Evolutionary conservation across 768 basidiomycete species (phyloP).

Genomic region (Naganishia vishniacii): DNA sequence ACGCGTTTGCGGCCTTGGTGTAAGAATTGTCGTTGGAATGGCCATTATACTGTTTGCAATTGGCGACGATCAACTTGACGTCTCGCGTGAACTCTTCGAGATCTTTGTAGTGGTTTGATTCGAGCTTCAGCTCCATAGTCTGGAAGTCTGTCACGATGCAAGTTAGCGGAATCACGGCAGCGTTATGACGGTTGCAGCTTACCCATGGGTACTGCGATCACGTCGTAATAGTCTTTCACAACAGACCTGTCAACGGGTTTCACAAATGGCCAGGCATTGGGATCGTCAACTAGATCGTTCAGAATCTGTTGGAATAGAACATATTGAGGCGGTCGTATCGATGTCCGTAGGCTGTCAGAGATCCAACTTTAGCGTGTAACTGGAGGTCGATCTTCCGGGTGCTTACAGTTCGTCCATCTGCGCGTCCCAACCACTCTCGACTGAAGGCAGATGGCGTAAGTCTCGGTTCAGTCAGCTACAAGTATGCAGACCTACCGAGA

Average conservation of each 20-base stretch:
- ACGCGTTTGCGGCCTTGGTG: conserved; percentile 72
- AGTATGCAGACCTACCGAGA: conserved; percentile 58
- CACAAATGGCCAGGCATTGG: conserved; percentile 80
- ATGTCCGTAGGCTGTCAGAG: conserved; percentile 45
- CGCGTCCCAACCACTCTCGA: conserved; percentile 87
- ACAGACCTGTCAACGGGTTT: conserved; percentile 71
- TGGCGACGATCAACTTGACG: conserved; percentile 77
- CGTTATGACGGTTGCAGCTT: conserved; percentile 45
- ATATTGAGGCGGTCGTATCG: conserved; percentile 55
- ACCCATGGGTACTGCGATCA: conserved; percentile 92
- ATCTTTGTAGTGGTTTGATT: conserved; percentile 72
- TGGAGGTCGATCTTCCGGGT: not conserved
- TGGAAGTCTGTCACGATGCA: conserved; percentile 59
- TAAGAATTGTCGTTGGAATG: conserved; percentile 63
- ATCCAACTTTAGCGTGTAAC: not conserved
- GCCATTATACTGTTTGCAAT: conserved; percentile 82
- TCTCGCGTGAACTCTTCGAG: conserved; percentile 72
- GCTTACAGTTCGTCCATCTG: conserved; percentile 69
- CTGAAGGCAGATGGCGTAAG: conserved; percentile 49
- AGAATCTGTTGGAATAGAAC: conserved; percentile 72
- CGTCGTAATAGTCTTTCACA: conserved; percentile 82
- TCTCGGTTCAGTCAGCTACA: not conserved
- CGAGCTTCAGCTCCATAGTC: conserved; percentile 86
- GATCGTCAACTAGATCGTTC: conserved; percentile 68
- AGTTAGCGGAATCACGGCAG: not conserved